Conservation (phyloP, 2,329 filamentous ascomycete genomes). For the Biscogniauxia sp. region DNA sequence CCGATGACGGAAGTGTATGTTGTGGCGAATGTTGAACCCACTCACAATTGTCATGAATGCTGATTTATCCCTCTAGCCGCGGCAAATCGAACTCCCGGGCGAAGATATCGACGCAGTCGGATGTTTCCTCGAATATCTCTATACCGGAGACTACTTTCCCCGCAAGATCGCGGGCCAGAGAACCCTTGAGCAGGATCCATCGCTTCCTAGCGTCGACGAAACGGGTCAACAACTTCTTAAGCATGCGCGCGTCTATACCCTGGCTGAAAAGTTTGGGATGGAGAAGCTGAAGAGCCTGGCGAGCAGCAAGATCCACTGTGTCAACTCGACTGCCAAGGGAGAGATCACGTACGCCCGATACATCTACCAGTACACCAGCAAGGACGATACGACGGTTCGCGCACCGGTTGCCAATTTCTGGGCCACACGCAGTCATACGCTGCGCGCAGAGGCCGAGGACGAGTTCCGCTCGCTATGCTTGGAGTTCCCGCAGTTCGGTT, state of each 20-base stretch:
- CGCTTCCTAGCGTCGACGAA: constrained; percentile 66
- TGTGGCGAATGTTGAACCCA: not conserved
- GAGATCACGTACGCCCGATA: constrained; percentile 92
- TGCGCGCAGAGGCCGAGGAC: constrained; percentile 80
- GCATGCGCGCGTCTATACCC: constrained; percentile 85
- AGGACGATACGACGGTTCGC: constrained; percentile 70
- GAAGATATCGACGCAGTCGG: constrained; percentile 63
- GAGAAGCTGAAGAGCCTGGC: constrained; percentile 70
- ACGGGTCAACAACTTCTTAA: constrained; percentile 81
- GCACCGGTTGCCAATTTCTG: constrained; percentile 88
- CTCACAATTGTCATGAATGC: constrained; percentile 2
- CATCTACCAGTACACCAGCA: constrained; percentile 74
- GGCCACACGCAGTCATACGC: constrained; percentile 75
- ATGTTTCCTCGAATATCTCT: constrained; percentile 79
- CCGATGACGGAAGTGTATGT: constrained; percentile 59
- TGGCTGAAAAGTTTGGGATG: constrained; percentile 76
- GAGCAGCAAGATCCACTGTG: constrained; percentile 87
- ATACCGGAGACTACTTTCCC: constrained; percentile 86
- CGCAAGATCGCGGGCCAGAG: constrained; percentile 61
- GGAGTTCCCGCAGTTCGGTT: constrained; percentile 88
- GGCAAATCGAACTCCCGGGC: not conserved
- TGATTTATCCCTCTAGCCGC: not conserved
- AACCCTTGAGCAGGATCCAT: constrained; percentile 66
- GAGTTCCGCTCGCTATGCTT: constrained; percentile 84
- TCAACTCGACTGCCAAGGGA: constrained; percentile 81